Percentiles rank a stretch among this genome's conserved stretches.
These are phyloP conservation scores for Spathaspora girioi DNA, from an alignment of 805 yeast species.

Conservation along the genomic window DNA sequence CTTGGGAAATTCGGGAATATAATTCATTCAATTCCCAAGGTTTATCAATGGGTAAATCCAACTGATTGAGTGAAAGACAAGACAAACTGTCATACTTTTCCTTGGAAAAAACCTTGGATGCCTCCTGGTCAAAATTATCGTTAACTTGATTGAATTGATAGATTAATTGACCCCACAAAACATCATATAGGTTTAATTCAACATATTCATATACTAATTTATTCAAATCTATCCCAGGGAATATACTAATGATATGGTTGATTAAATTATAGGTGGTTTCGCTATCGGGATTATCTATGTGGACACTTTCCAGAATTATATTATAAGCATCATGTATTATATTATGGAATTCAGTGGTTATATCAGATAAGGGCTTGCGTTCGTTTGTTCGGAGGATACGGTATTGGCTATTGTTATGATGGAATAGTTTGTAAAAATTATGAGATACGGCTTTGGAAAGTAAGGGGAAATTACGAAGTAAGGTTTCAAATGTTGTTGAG, in stretches of 20 bases:
- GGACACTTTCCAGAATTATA: conserved; percentile 37
- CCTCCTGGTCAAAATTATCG: conserved; percentile 18
- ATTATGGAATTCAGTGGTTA: conserved; percentile 27
- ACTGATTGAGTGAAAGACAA: conserved; percentile 45
- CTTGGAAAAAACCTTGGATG: conserved; percentile 23
- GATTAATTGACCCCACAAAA: conserved; percentile 53
- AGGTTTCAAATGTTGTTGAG: conserved; percentile 30
- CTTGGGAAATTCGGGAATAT: conserved; percentile 42
- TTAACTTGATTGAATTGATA: conserved; percentile 27
- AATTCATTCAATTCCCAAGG: conserved; percentile 38
- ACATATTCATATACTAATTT: conserved; percentile 64
- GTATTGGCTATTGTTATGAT: conserved; percentile 31
- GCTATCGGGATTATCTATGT: conserved; percentile 21
- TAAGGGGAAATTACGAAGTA: conserved; percentile 36
- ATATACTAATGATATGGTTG: conserved; percentile 23
- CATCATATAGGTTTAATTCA: conserved; percentile 64
- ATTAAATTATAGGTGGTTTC: conserved; percentile 31
- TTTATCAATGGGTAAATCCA: conserved; percentile 41
- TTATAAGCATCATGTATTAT: conserved; percentile 32
- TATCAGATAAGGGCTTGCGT: conserved; percentile 20
- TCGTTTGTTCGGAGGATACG: conserved; percentile 27
- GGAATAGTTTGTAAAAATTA: conserved; percentile 35
- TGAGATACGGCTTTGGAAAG: conserved; percentile 38
- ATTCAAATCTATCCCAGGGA: conserved; percentile 45
- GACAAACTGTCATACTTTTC: conserved; percentile 32